These are phyloP conservation scores for Sugiyamaella japonica DNA, from an alignment of 1,139 yeast species.

Conservation along the genomic window DNA sequence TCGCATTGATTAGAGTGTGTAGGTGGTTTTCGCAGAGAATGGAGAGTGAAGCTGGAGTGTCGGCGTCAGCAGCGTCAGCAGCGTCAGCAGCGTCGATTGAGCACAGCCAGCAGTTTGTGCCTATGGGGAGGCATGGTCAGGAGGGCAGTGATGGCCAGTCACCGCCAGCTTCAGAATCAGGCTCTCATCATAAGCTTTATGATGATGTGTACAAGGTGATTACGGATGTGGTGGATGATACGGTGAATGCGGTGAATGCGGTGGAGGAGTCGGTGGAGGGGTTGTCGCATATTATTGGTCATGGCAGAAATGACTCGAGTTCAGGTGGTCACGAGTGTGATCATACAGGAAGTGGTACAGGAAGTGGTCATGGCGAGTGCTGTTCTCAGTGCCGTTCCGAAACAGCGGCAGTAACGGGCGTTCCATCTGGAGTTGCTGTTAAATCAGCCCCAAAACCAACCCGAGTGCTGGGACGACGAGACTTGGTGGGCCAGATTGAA, in stretches of 20 bases:
- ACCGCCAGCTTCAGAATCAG: not conserved
- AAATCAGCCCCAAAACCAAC: not conserved
- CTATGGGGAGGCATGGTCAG: not conserved
- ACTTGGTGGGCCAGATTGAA: not conserved
- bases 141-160: not conserved
- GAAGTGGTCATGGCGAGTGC: not conserved
- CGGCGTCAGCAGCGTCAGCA: too few species aligned
- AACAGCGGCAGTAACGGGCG: too few species aligned
- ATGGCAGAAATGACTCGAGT: too few species aligned
- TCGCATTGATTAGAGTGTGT: not conserved
- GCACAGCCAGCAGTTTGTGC: too few species aligned
- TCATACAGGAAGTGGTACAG: not conserved
- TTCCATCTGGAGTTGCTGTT: not conserved
- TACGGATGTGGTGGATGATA: conserved; percentile 3
- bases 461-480: conserved; percentile 10
- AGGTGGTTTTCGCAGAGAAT: too few species aligned
- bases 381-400: not conserved
- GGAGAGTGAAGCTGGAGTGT: too few species aligned
- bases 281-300: not conserved
- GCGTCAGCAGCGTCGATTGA: too few species aligned
- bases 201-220: not conserved
- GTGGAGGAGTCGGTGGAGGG: not conserved
- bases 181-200: not conserved
- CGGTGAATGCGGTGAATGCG: not conserved
- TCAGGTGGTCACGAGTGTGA: too few species aligned